phyloP scores from a whole-genome alignment of 169 alveolate species.

The Perkinsus olseni region DNA sequence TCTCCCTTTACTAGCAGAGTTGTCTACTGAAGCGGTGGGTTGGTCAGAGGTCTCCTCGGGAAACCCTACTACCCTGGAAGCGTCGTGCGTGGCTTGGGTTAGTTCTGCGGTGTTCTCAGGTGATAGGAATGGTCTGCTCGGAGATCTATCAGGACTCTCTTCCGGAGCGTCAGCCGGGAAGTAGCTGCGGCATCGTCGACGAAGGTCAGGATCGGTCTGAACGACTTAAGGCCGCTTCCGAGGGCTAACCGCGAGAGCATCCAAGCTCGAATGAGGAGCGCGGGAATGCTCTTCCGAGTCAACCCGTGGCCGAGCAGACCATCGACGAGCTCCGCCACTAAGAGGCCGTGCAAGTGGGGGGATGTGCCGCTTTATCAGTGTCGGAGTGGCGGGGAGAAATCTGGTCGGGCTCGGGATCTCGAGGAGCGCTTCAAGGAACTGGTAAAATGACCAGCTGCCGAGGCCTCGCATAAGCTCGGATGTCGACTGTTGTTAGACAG shows the following conservation, averaged over 20 bases:
- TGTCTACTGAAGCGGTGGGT: background rate
- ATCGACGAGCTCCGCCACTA: background rate
- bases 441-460: background rate
- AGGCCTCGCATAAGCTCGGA: background rate
- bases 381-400: background rate
- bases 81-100: too few relatives aligned
- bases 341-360: background rate
- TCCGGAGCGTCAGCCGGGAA: background rate
- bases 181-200: background rate
- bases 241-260: background rate
- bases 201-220: background rate
- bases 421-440: background rate
- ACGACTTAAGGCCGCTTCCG: background rate
- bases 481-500: too few relatives aligned
- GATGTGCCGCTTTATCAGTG: background rate
- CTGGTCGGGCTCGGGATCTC: background rate
- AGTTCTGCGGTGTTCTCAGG: too few relatives aligned
- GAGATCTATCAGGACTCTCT: too few relatives aligned
- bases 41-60: too few relatives aligned
- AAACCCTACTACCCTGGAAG: too few relatives aligned
- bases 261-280: background rate
- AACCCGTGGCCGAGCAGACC: background rate
- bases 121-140: too few relatives aligned
- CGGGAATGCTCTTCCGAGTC: background rate
- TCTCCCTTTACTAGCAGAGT: background rate